Evolutionary conservation across 768 basidiomycete species (phyloP).

Genomic region (Hypholoma sublateritium): DNA sequence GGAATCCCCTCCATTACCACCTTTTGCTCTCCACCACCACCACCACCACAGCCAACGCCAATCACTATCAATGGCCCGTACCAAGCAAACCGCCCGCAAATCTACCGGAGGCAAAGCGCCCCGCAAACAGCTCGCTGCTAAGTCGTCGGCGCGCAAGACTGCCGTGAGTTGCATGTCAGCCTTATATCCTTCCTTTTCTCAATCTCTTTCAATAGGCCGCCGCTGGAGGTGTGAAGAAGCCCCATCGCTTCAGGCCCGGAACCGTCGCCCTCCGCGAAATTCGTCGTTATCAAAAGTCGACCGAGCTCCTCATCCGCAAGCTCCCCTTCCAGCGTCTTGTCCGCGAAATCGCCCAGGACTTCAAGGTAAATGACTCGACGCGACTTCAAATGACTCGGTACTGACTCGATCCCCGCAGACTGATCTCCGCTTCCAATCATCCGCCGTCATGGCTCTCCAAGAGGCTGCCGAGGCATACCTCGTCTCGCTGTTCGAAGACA

Average conservation of each 20-base stretch:
- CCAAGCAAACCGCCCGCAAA: conserved; percentile 88
- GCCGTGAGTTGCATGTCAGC: conserved; percentile 33
- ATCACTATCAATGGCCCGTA: conserved; percentile 64
- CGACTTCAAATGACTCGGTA: conserved; percentile 5
- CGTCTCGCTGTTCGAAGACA: conserved; percentile 77
- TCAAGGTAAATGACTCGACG: conserved; percentile 57
- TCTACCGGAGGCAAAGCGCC: conserved; percentile 86
- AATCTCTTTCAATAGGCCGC: conserved; percentile 32
- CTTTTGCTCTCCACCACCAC: conserved; percentile 13
- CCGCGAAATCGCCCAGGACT: conserved; percentile 89
- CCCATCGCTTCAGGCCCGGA: conserved; percentile 81
- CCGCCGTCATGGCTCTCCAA: conserved; percentile 84
- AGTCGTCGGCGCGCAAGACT: conserved; percentile 60
- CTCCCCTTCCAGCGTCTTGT: conserved; percentile 90
- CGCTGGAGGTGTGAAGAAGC: conserved; percentile 92
- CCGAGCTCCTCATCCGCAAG: conserved; percentile 84
- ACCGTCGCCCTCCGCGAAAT: conserved; percentile 92
- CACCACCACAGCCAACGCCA: conserved; percentile 13
- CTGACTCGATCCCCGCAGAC: conserved; percentile 41
- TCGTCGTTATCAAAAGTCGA: conserved; percentile 85
- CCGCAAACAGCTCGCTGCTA: conserved; percentile 66
- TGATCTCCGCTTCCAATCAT: conserved; percentile 88
- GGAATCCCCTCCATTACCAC: conserved; percentile 9
- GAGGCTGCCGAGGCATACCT: conserved; percentile 85
- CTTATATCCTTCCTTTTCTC: background rate